Conservation (phyloP, 768 basidiomycete species). For the Kondoa subrosea region DNA sequence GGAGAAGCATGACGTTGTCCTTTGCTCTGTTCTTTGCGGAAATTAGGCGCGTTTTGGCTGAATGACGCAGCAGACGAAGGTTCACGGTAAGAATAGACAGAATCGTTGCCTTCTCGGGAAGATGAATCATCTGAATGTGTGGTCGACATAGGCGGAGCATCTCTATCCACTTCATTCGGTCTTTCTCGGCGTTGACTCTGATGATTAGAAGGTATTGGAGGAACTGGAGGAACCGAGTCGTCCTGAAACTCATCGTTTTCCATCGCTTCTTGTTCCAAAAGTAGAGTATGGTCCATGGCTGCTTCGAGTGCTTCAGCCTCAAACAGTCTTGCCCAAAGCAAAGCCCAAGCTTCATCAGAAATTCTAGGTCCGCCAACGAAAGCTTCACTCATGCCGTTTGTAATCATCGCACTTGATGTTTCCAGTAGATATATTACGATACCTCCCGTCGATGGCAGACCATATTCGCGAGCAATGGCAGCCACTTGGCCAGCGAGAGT, state of each 20-base stretch:
- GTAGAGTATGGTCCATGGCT: not conserved
- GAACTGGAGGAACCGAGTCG: not conserved
- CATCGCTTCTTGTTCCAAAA: not conserved
- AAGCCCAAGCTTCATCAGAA: constrained; percentile 72
- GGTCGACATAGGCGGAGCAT: not conserved
- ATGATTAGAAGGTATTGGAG: not conserved
- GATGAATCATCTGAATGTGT: not conserved
- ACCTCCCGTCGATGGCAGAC: constrained; percentile 68
- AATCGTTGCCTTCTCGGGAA: not conserved
- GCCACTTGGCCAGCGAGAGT: constrained; percentile 64
- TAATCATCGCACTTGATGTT: constrained; percentile 26
- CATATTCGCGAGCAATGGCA: constrained; percentile 85
- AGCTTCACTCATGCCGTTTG: constrained; percentile 31
- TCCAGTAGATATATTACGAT: constrained; percentile 63
- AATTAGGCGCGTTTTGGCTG: not conserved
- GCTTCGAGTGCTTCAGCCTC: constrained; percentile 4
- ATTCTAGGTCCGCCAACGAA: constrained; percentile 53
- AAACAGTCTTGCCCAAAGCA: constrained; percentile 46
- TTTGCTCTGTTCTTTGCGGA: not conserved
- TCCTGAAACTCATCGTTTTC: not conserved
- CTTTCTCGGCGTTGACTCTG: not conserved
- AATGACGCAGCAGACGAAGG: not conserved
- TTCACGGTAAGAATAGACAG: not conserved
- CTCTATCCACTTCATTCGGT: not conserved
- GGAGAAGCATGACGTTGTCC: not conserved